Conservation (phyloP, 257 asterid species). For the Solanum sitiens region DNA sequence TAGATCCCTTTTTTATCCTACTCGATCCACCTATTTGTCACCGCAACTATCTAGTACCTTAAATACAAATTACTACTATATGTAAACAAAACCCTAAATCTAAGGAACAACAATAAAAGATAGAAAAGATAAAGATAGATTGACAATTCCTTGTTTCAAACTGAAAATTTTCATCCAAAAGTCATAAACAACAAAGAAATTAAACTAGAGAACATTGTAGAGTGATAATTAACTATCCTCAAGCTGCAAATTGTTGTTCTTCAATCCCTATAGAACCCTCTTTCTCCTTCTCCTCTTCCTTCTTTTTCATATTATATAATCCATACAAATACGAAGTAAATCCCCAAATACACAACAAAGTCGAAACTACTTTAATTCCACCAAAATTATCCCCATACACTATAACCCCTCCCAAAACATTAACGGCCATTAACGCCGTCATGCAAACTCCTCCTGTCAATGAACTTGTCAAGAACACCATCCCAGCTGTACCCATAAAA, state of each 20-base stretch:
- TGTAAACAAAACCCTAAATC: background rate
- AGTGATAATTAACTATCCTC: background rate
- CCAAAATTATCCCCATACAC: constrained; percentile 46
- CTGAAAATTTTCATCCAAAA: background rate
- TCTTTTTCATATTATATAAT: constrained; percentile 11
- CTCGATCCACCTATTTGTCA: background rate
- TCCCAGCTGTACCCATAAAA: constrained; percentile 64
- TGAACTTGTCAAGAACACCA: constrained; percentile 67
- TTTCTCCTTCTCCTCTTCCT: background rate
- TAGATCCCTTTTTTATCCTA: too few species aligned
- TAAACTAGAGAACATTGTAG: background rate
- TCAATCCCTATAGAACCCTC: background rate
- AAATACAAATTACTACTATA: background rate
- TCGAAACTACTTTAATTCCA: constrained; percentile 43
- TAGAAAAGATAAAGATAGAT: background rate
- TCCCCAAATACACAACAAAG: constrained; percentile 57
- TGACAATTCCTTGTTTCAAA: background rate
- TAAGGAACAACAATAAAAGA: background rate
- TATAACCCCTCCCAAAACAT: constrained; percentile 44
- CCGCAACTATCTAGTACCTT: background rate
- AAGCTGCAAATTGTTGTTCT: background rate
- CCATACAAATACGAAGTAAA: constrained; percentile 54
- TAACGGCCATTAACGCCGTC: constrained; percentile 49
- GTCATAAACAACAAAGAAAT: background rate
- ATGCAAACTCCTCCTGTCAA: constrained; percentile 59